Evolutionary conservation across 768 basidiomycete genomes (phyloP), one percentile per base, ranked within the genome.

Genomic region (Ephemerocybe angulata): DNA sequence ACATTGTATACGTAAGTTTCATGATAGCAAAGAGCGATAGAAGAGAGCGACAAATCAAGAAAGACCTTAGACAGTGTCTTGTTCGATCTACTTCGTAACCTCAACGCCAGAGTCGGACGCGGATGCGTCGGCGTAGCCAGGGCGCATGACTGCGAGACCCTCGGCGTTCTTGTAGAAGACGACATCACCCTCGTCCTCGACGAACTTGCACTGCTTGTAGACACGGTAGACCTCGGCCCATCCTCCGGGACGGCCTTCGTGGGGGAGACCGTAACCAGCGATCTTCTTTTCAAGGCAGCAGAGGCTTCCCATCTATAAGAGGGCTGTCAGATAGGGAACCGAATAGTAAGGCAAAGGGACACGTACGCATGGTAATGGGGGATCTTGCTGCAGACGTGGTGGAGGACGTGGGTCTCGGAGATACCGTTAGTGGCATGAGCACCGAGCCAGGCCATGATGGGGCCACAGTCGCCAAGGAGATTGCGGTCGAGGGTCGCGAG

Each of bases 321-420:
- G 42, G 3, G 35, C 37, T 5, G 22, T 37, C 63, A 21, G 60
- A 48, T 33, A 3, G 42, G n/a, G 15, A 8, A 19, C 33, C 29
- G 15, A 13, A 5, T 21, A 1, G 0, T 22, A 27, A 29, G 19
- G n/a, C 40, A 25, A 35, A 86, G n/a, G n/a, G n/a, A n/a, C n/a
- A n/a, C n/a, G n/a, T n/a, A n/a, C 74, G 90, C 90, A 58, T 92
- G 76, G 70, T 93, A 98, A 70, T 99, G 96, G 19, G 96, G 96
- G 60, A 99, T 98, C 76, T 95, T 96, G 81, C 88, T 91, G 58
- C 81, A 85, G 57, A 96, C 83, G 70, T 98, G 96, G 72, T 98
- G 96, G 22, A 85, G 73, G 54, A 97, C 87, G 69, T 96, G 93
- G 28, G 93, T 96, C 76, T 96, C 93, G 3, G 90, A 92, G 67